These are phyloP conservation scores for Pyrenula massariospora DNA, from an alignment of 495 filamentous ascomycete species.

Conservation along the genomic window DNA sequence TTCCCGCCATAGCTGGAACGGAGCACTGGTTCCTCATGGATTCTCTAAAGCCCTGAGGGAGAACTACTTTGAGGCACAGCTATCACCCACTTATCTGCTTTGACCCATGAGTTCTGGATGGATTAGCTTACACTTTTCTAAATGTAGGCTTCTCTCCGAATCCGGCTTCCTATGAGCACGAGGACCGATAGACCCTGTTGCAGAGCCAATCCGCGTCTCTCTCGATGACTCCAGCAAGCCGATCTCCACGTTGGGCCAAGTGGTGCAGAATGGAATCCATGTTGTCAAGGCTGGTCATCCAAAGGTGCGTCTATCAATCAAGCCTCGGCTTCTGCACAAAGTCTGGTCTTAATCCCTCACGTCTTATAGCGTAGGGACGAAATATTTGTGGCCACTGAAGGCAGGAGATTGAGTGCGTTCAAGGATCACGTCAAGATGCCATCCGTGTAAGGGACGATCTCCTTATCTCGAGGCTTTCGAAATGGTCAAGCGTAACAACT, in stretches of 20 bases:
- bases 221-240: too few species aligned
- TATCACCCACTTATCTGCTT: slow-evolving; percentile 6
- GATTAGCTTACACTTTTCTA: slow-evolving; percentile 13
- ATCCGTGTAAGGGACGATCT: too few species aligned
- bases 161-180: slow-evolving; percentile 57
- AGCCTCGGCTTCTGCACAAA: not conserved
- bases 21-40: not conserved
- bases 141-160: slow-evolving; percentile 57
- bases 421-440: too few species aligned
- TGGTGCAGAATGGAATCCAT: not conserved
- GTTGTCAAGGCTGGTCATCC: not conserved
- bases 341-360: not conserved
- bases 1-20: not conserved
- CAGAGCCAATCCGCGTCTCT: not conserved
- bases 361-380: not conserved
- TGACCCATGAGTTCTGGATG: slow-evolving; percentile 9
- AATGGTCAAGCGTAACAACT: not conserved
- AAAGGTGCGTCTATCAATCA: not conserved
- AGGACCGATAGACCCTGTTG: slow-evolving; percentile 1
- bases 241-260: too few species aligned
- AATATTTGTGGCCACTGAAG: not conserved
- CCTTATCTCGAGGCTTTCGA: not conserved
- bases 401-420: not conserved
- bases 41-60: not conserved
- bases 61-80: not conserved